Evolutionary conservation across 169 alveolate genomes (phyloP), one percentile per base, ranked within the genome.

Genomic region (Plasmodium yoelii): DNA sequence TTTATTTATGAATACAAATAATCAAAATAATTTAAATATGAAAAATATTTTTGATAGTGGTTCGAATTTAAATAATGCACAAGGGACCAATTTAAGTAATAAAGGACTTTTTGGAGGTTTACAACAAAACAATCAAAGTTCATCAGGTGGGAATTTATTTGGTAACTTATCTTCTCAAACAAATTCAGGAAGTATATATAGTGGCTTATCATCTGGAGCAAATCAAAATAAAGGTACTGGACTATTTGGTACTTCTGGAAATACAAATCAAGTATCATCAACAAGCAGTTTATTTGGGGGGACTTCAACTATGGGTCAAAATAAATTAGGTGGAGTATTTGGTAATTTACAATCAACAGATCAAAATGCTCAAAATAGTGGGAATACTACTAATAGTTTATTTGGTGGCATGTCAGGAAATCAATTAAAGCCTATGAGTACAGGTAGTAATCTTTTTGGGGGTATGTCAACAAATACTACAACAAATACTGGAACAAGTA

Each of bases 101-200:
- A 86, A 86, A 86, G 64, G 69, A 15, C 47, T 86, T 10, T 86
- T 86, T 86, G 91, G 91, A 59, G 74, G 91, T 42, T 44, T 86
- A 49, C 91, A 68, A 53, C 73, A 46, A 64, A 70, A 34, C 19
- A 70, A 69, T 44, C 91, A 86, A 22, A 86, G 47, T 44, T 34
- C 61, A 57, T 12, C 86, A 39, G 69, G 87, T 12, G 61, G 57
- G 15, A 86, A 61, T 51, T 34, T 86, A 42, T 86, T 86, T 86
- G 87, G 91, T 13, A 68, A 86, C 47, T 42, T 86, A 39, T 71
- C 87, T 19, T 51, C 91, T 24, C 69, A 46, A 69, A 72, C 69
- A 59, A 46, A 63, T 13, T 57, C 39, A 34, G 69, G 87, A 26
- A 69, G 87, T 8, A 71, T 39, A 47, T 59, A 69, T 49, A 59